phyloP scores from a whole-genome alignment of 352 stramenopile genomes.

The Aphanomyces cochlioides region DNA sequence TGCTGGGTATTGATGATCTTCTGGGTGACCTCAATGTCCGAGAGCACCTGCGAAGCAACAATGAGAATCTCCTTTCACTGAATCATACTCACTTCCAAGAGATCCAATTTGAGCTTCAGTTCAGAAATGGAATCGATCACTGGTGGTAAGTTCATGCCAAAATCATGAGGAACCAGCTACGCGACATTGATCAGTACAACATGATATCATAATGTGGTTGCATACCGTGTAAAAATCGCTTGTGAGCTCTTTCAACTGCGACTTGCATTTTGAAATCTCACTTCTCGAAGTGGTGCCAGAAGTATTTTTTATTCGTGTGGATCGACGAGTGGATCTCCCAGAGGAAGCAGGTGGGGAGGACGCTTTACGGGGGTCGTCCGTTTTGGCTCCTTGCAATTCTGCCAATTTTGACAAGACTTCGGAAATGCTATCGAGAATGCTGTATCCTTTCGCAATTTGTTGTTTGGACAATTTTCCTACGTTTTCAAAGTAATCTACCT shows the following conservation, averaged over 20 bases:
- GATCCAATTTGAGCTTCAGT: constrained; percentile 55
- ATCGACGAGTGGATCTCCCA: neutral
- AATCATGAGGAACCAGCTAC: constrained; percentile 58
- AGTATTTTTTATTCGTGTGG: neutral
- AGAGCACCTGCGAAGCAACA: constrained; percentile 34
- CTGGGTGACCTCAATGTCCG: constrained; percentile 60
- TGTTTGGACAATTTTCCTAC: constrained; percentile 21
- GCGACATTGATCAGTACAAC: neutral
- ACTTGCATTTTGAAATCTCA: constrained; percentile 36
- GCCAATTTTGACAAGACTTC: neutral
- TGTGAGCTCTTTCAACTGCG: constrained; percentile 48
- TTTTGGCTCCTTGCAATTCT: neutral
- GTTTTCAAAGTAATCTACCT: too few species aligned
- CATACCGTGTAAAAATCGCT: constrained; percentile 58
- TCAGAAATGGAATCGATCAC: constrained; percentile 51
- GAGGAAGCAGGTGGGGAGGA: neutral
- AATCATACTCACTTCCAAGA: constrained; percentile 40
- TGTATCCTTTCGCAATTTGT: constrained; percentile 17
- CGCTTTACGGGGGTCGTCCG: neutral
- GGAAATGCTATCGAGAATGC: constrained; percentile 13
- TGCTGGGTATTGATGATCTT: constrained; percentile 45
- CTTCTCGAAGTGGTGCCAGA: constrained; percentile 30
- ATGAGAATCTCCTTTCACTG: too few species aligned
- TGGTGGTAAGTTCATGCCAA: constrained; percentile 50
- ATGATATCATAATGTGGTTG: too few species aligned